A percentile compares a stretch with the other conserved stretches of the same genome.
These are phyloP conservation scores for Calonectria pauciramosa DNA, from an alignment of 2,329 filamentous ascomycete genomes.

Conservation along the genomic window DNA sequence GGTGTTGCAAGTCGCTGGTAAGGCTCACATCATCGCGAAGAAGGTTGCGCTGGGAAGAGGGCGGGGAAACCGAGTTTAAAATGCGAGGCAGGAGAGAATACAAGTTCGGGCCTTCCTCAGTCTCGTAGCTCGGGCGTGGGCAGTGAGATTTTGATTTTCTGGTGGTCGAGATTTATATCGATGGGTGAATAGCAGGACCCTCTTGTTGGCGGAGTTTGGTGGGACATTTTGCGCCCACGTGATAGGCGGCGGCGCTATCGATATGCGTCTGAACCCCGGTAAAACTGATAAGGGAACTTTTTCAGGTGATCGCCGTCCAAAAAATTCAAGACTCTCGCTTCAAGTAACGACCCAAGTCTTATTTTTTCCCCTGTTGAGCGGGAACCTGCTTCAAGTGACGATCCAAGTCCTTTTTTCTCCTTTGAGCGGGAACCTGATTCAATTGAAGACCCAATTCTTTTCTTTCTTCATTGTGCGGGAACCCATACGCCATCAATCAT, in stretches of 20 bases:
- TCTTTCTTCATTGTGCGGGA: background rate
- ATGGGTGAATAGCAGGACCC: slow-evolving; percentile 42
- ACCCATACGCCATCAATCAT: slow-evolving; percentile 35
- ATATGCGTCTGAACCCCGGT: slow-evolving; percentile 39
- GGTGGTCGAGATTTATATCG: slow-evolving; percentile 43
- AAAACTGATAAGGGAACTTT: slow-evolving; percentile 50
- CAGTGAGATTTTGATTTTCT: slow-evolving; percentile 43
- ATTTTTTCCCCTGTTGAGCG: too few relatives aligned
- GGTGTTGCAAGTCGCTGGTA: slow-evolving; percentile 47
- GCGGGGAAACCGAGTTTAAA: slow-evolving; percentile 31
- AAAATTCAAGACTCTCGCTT: slow-evolving; percentile 16
- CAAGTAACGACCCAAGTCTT: background rate
- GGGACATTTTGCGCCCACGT: slow-evolving; percentile 58
- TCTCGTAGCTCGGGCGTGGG: slow-evolving; percentile 28
- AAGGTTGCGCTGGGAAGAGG: slow-evolving; percentile 39
- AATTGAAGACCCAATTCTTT: background rate
- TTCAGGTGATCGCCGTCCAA: slow-evolving; percentile 30
- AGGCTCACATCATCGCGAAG: slow-evolving; percentile 57
- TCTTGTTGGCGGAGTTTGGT: slow-evolving; percentile 50
- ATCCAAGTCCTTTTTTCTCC: too few relatives aligned
- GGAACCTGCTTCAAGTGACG: too few relatives aligned
- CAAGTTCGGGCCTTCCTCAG: slow-evolving; percentile 21
- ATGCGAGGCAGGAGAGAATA: slow-evolving; percentile 10
- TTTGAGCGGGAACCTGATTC: too few relatives aligned
- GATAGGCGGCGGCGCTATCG: slow-evolving; percentile 52